Evolutionary conservation across 164 flowering plant species (phyloP).

Genomic region (Sextonia rubra): DNA sequence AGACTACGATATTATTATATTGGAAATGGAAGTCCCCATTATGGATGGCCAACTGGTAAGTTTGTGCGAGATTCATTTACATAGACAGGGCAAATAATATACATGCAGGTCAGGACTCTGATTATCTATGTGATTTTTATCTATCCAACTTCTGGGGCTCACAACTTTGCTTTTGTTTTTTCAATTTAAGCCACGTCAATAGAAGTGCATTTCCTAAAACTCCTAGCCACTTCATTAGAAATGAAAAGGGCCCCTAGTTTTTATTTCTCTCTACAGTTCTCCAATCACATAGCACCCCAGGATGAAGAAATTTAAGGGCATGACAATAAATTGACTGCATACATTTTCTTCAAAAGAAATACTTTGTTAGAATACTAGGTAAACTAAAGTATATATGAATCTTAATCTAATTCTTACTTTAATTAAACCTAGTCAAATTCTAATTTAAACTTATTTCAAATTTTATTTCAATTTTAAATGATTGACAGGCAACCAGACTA

Average conservation of each 20-base stretch:
- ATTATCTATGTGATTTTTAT: too few relatives aligned
- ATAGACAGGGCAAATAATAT: neutral
- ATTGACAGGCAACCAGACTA: conserved; percentile 24
- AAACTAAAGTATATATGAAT: neutral
- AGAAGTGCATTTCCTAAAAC: neutral
- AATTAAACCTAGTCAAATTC: neutral
- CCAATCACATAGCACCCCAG: too few relatives aligned
- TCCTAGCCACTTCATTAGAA: neutral
- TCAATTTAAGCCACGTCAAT: neutral
- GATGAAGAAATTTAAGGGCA: too few relatives aligned
- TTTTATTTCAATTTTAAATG: neutral
- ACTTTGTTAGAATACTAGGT: neutral
- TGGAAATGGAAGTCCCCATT: conserved; percentile 33
- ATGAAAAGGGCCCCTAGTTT: too few relatives aligned
- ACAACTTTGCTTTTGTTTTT: neutral
- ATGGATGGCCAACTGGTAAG: conserved; percentile 33
- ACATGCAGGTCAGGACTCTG: neutral
- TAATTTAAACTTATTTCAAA: too few relatives aligned
- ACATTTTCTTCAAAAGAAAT: neutral
- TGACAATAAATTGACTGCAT: neutral
- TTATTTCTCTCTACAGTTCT: neutral
- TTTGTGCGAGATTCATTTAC: neutral
- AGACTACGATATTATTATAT: conserved; percentile 24
- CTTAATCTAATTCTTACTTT: neutral
- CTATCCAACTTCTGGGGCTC: too few relatives aligned